Evolutionary conservation across 371 early-diverging fungal genomes (phyloP).

Genomic region (Dichotomocladium elegans): DNA sequence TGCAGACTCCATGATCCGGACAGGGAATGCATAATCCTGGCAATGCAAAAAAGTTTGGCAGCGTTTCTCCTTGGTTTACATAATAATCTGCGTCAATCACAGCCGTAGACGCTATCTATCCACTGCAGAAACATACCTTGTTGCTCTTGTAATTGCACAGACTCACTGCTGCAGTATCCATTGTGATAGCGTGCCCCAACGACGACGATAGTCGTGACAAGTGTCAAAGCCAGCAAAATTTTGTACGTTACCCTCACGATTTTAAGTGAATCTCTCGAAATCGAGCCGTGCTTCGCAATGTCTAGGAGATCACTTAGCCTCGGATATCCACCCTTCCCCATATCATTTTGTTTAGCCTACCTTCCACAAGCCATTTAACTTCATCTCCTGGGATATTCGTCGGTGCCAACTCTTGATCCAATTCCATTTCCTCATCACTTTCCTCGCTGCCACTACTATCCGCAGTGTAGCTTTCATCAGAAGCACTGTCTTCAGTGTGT

Average conservation of each 20-base stretch:
- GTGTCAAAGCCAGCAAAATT: not conserved
- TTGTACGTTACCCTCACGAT: not conserved
- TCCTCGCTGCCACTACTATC: not conserved
- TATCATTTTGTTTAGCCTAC: too few relatives aligned
- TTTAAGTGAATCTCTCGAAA: too few relatives aligned
- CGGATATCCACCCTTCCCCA: too few relatives aligned
- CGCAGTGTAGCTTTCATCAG: not conserved
- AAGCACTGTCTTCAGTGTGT: not conserved
- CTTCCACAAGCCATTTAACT: conserved; percentile 1
- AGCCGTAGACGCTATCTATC: too few relatives aligned
- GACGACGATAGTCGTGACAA: not conserved
- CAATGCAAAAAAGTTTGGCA: not conserved
- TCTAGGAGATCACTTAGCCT: too few relatives aligned
- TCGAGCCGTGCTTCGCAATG: not conserved
- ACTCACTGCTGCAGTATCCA: too few relatives aligned
- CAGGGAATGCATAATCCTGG: conserved; percentile 14
- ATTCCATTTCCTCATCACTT: not conserved
- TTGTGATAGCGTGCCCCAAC: conserved; percentile 3
- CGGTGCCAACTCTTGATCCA: not conserved
- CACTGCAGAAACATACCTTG: too few relatives aligned
- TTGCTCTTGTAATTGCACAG: too few relatives aligned
- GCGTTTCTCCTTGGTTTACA: too few relatives aligned
- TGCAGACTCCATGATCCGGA: conserved; percentile 13
- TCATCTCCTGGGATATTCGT: conserved; percentile 1
- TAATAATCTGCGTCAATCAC: too few relatives aligned